Evolutionary conservation across 495 filamentous ascomycete genomes (phyloP), one percentile per base, ranked within the genome.

Genomic region (Penicilliopsis zonata): DNA sequence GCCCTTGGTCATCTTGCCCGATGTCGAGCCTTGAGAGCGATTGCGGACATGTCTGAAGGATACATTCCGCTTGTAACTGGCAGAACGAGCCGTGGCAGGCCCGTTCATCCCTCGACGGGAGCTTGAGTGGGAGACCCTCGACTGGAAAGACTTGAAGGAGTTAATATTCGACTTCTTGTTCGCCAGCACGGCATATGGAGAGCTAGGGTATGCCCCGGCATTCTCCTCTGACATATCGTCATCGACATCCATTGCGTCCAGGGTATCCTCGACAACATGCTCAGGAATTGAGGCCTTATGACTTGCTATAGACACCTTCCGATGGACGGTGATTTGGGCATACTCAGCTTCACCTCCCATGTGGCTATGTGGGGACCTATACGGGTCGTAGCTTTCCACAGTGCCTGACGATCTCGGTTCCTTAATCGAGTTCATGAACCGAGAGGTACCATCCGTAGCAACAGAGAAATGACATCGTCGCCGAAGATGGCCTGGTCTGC

Each of bases 341-440:
- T 68, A 65, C 21, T 69, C 47, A 35, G 53, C 62, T 43, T 63
- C 53, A 1, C 36, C 35, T 1, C 46, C 50, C 1, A 53, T 30
- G 2, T 61, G 48, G 0, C 47, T 55, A 16, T 66, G 52, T 3
- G 83, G 85, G 5, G 82, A 75, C 39, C 80, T 67, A 50, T 76
- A 94, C 0, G 86, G 86, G 54, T 94, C 86, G 41, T 92, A 94
- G 59, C 82, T 72, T 35, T 78, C 52, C 3, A 60, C 43, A 2
- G 62, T 70, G 4, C 41, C 55, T 28, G 50, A 60, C 1, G 59
- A 61, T 22, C 40, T 71, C 6, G 61, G 57, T 3, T 71, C 61
- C 30, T 66, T 58, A 17, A 59, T 49, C 19, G 64, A 61, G 31
- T 53, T 65, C 17, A 56, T 44, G n/a, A 35, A 40, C 1, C 52